These are phyloP conservation scores for Yamadazyma philogaea DNA, from an alignment of 805 yeast species.

Conservation along the genomic window DNA sequence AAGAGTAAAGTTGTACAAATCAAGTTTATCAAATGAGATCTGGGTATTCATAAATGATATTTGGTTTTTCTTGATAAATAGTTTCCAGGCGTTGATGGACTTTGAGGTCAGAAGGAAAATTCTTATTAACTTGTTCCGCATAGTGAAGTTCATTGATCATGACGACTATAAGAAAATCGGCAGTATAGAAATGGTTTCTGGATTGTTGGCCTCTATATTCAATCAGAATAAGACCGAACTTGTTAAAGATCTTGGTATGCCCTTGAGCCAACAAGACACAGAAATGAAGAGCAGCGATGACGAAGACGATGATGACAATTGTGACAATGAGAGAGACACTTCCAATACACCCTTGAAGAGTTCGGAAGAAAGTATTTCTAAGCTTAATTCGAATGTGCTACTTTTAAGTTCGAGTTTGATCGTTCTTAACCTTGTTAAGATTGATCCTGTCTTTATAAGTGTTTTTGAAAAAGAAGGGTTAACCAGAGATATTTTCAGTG, in stretches of 20 bases:
- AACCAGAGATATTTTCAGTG: slow-evolving; percentile 45
- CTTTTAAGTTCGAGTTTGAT: slow-evolving; percentile 42
- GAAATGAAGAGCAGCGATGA: slow-evolving; percentile 5
- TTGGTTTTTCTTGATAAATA: slow-evolving; percentile 53
- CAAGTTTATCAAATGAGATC: slow-evolving; percentile 21
- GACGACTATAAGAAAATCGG: slow-evolving; percentile 30
- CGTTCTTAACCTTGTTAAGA: slow-evolving; percentile 11
- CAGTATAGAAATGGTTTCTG: slow-evolving; percentile 36
- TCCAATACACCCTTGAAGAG: neutral
- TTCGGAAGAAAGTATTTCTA: slow-evolving; percentile 15
- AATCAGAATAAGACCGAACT: slow-evolving; percentile 47
- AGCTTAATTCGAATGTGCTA: slow-evolving; percentile 35
- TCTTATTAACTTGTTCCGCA: slow-evolving; percentile 51
- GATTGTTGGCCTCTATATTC: slow-evolving; percentile 56
- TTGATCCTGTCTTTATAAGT: slow-evolving; percentile 29
- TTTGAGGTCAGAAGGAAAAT: slow-evolving; percentile 57
- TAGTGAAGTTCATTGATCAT: slow-evolving; percentile 39
- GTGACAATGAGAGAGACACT: neutral
- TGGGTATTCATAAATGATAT: slow-evolving; percentile 43
- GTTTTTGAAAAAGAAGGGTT: slow-evolving; percentile 72
- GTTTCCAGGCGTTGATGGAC: slow-evolving; percentile 73
- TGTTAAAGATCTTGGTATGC: slow-evolving; percentile 11
- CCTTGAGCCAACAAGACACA: slow-evolving; percentile 4
- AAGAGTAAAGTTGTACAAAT: slow-evolving; percentile 29
- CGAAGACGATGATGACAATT: neutral